Base-by-base conservation (phyloP, 179 eudicot species). In the Camellia oleifera region DNA sequence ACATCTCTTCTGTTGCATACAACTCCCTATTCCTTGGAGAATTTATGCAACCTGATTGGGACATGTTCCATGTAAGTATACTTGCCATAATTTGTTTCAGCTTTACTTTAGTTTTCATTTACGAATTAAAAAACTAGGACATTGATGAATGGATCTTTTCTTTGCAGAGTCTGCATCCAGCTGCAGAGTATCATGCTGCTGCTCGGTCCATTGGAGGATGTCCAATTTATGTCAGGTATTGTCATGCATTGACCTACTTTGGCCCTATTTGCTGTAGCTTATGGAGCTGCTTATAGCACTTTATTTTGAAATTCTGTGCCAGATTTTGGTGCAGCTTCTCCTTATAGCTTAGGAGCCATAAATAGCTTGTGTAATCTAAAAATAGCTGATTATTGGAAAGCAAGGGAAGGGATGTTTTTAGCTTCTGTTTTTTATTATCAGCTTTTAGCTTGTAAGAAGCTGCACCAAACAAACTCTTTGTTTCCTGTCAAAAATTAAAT, bases 11-110 rank as follows among this genome's bases (percentile, higher is more conserved):
- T 1, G 98, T 96, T 44, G 92, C 97, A 50, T 96, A 90, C 78
- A 96, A 96, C 76, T 87, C 98, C 3, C 15, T 94, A 26, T 96
- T 94, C 87, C 93, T 96, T 14, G 99, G 99, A 69, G 99, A 96
- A 78, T 91, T 96, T 79, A 94, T 94, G 98, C 96, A 87, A 60
- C 97, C 98, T 17, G 99, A 96, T 85, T 96, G 99, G 99, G 99
- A 96, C 79, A 94, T 96, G 99, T 96, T 96, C 79, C 99, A 96
- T 58, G 98, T 94, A 83, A 88, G 96, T 85, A 13, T 78, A 56
- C 3, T 45, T 53, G 76, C 26, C n/a, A 7, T 20, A 26, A 18
- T 66, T 13, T 23, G 14, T 50, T 79, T 42, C 68, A 57, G 17
- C 32, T 32, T 32, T 32, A 32, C 32, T 32, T 32, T 32, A 32